phyloP scores from a whole-genome alignment of 148 eudicot genomes.

The Silene latifolia region DNA sequence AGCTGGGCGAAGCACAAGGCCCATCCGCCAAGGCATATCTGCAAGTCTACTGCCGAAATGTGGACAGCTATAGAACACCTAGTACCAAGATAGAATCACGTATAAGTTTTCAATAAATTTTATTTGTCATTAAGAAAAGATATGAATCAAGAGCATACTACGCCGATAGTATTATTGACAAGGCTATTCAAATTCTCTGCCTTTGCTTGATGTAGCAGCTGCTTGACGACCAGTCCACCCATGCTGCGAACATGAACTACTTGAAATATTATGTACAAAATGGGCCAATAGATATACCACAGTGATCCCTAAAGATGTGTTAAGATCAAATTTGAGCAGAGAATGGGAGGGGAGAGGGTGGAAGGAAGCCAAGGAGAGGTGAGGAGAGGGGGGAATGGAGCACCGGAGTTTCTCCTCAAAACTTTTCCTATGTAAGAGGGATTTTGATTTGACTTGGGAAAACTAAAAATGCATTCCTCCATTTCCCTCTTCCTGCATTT shows the following conservation, averaged over 20 bases:
- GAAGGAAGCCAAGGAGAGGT: neutral
- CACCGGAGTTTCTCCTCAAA: neutral
- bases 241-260: conserved; percentile 54
- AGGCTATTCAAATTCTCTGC: conserved; percentile 56
- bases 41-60: conserved; percentile 98
- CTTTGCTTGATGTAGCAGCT: conserved; percentile 87
- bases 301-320: neutral
- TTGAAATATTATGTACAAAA: conserved; percentile 10
- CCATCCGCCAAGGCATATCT: conserved; percentile 99
- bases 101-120: neutral
- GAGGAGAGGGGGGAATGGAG: neutral
- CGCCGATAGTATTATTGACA: conserved; percentile 72
- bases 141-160: conserved; percentile 47
- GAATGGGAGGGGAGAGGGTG: neutral
- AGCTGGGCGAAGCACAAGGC: conserved; percentile 98
- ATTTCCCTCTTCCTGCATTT: neutral
- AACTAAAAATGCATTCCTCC: neutral
- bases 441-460: neutral
- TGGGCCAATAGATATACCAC: conserved; percentile 6
- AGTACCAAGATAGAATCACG: conserved; percentile 23
- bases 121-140: neutral
- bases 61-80: conserved; percentile 98
- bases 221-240: conserved; percentile 99
- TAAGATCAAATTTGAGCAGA: neutral
- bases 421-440: neutral